These are phyloP conservation scores for Pyricularia sp. DNA, from an alignment of 2,329 filamentous ascomycete species.

Conservation along the genomic window DNA sequence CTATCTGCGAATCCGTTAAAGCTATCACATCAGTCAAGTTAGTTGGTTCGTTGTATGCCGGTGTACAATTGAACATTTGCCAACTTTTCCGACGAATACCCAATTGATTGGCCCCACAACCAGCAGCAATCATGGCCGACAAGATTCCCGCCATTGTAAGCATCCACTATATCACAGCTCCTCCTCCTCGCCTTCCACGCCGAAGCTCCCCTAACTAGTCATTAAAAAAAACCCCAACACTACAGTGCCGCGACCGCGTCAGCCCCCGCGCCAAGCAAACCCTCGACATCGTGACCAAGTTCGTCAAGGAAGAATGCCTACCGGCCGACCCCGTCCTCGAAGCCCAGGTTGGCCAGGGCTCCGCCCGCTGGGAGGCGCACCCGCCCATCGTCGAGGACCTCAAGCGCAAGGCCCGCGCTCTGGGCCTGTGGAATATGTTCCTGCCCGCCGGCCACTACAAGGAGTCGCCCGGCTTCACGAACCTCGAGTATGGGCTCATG, in stretches of 20 bases:
- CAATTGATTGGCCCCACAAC: not conserved
- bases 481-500: constrained; percentile 96
- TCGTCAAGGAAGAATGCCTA: constrained; percentile 92
- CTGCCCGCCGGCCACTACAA: constrained; percentile 89
- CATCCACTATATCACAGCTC: constrained; percentile 1
- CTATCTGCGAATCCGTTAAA: not conserved
- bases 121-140: constrained; percentile 23
- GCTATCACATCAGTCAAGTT: not conserved
- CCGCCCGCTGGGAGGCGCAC: constrained; percentile 66
- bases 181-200: not conserved
- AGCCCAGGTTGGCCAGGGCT: constrained; percentile 66
- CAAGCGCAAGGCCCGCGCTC: constrained; percentile 66
- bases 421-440: constrained; percentile 98
- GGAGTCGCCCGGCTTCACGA: constrained; percentile 86
- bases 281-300: constrained; percentile 80
- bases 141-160: constrained; percentile 33
- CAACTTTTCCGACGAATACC: not conserved
- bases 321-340: constrained; percentile 70
- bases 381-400: constrained; percentile 77
- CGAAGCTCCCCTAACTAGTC: not conserved
- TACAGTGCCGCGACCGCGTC: constrained; percentile 38
- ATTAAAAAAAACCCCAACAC: not conserved
- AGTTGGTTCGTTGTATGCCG: not conserved
- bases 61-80: not conserved
- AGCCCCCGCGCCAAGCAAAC: constrained; percentile 76